Evolutionary conservation across 306 rosid species (phyloP).

Genomic region (Trifolium fragiferum): DNA sequence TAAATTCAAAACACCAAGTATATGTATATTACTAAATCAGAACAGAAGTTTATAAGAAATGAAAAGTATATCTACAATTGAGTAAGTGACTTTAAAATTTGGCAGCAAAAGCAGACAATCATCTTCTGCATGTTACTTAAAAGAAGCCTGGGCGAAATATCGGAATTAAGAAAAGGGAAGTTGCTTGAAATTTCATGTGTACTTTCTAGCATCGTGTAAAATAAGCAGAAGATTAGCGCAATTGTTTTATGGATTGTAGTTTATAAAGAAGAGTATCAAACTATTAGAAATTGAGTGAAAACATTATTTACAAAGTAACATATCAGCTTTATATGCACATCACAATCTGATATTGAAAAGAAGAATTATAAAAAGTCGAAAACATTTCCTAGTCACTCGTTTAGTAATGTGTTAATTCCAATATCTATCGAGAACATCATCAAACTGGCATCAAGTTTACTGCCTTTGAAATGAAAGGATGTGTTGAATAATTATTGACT

Average conservation of each 20-base stretch:
- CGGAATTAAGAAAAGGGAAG: conserved; percentile 28
- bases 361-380: background rate
- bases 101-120: conserved; percentile 30
- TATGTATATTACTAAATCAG: conserved; percentile 34
- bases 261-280: background rate
- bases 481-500: background rate
- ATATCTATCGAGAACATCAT: background rate
- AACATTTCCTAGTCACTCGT: background rate
- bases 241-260: background rate
- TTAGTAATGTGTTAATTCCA: background rate
- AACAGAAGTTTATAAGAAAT: conserved; percentile 16
- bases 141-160: conserved; percentile 31
- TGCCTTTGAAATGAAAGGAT: background rate
- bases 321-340: background rate
- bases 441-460: conserved; percentile 2
- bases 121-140: conserved; percentile 20
- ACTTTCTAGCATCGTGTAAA: conserved; percentile 16
- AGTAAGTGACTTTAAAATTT: background rate
- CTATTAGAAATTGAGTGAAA: background rate
- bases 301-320: background rate
- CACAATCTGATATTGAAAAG: background rate
- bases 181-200: conserved; percentile 1
- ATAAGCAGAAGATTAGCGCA: background rate
- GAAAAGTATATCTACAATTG: conserved; percentile 18
- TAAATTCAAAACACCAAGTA: conserved; percentile 46